Conservation (phyloP, 2,329 filamentous ascomycete genomes). For the Fusarium temperatum region DNA sequence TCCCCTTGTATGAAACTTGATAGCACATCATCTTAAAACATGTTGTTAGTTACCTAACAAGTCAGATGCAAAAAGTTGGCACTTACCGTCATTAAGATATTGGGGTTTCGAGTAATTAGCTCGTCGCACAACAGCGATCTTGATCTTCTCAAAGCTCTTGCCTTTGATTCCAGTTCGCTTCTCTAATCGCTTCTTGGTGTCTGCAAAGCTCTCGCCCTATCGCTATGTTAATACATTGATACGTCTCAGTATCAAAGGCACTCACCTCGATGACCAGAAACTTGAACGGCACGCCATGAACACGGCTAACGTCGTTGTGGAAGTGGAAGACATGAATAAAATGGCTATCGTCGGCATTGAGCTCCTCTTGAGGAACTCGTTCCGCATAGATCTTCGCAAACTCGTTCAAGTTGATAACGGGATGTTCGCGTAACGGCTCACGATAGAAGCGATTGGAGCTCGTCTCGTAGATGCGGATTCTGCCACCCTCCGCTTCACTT, state of each 20-base stretch:
- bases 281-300: slow-evolving; percentile 90
- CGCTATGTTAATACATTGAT: slow-evolving; percentile 2
- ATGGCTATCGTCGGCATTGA: slow-evolving; percentile 64
- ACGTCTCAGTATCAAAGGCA: slow-evolving; percentile 4
- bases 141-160: slow-evolving; percentile 98
- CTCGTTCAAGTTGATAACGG: slow-evolving; percentile 85
- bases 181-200: slow-evolving; percentile 94
- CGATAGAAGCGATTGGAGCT: slow-evolving; percentile 87
- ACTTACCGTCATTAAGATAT: slow-evolving; percentile 84
- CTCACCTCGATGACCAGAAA: slow-evolving; percentile 84
- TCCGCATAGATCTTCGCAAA: slow-evolving; percentile 86
- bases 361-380: slow-evolving; percentile 77
- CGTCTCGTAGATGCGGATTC: slow-evolving; percentile 83
- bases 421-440: slow-evolving; percentile 74
- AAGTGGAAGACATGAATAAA: slow-evolving; percentile 89
- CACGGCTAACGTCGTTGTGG: slow-evolving; percentile 84
- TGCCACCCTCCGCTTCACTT: slow-evolving; percentile 74
- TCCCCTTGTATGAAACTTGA: slow-evolving; percentile 61
- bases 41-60: slow-evolving; percentile 31
- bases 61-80: background rate
- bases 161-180: slow-evolving; percentile 94
- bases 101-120: slow-evolving; percentile 78
- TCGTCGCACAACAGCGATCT: slow-evolving; percentile 84
- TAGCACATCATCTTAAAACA: slow-evolving; percentile 63
- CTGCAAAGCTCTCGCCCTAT: slow-evolving; percentile 84